A percentile compares a stretch with the other conserved stretches of the same genome.
Evolutionary conservation across 805 yeast species (phyloP).

Genomic region (Kuraishia cidri): DNA sequence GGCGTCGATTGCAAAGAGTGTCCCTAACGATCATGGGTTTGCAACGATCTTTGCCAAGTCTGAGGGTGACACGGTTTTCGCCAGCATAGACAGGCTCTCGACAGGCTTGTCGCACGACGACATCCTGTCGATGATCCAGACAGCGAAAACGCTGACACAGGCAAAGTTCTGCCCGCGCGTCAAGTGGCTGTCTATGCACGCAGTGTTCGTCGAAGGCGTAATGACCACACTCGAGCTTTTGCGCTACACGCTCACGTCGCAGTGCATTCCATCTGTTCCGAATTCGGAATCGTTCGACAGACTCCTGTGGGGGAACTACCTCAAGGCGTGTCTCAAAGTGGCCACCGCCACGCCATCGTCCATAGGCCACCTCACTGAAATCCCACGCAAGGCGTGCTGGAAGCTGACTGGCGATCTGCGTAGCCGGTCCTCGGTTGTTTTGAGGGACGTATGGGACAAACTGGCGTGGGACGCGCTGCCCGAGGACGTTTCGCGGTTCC

Average conservation of each 20-base stretch:
- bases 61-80: not conserved
- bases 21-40: not conserved
- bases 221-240: conserved; percentile 45
- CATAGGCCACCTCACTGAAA: conserved; percentile 58
- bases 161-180: conserved; percentile 55
- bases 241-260: conserved; percentile 35
- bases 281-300: conserved; percentile 46
- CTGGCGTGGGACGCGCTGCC: conserved; percentile 56
- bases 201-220: conserved; percentile 47
- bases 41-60: not conserved
- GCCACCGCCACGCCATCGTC: conserved; percentile 64
- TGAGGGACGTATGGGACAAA: conserved; percentile 63
- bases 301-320: conserved; percentile 58
- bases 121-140: not conserved
- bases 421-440: conserved; percentile 41
- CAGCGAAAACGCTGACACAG: conserved; percentile 40
- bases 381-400: conserved; percentile 65
- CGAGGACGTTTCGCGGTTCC: conserved; percentile 49
- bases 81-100: not conserved
- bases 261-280: conserved; percentile 43
- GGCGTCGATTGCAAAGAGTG: not conserved
- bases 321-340: conserved; percentile 46
- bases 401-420: conserved; percentile 58
- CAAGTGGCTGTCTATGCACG: conserved; percentile 66
- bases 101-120: not conserved